Percentiles rank a stretch among this genome's conserved stretches.
Evolutionary conservation across 805 yeast genomes (phyloP).

Genomic region (Metschnikowia shivogae): DNA sequence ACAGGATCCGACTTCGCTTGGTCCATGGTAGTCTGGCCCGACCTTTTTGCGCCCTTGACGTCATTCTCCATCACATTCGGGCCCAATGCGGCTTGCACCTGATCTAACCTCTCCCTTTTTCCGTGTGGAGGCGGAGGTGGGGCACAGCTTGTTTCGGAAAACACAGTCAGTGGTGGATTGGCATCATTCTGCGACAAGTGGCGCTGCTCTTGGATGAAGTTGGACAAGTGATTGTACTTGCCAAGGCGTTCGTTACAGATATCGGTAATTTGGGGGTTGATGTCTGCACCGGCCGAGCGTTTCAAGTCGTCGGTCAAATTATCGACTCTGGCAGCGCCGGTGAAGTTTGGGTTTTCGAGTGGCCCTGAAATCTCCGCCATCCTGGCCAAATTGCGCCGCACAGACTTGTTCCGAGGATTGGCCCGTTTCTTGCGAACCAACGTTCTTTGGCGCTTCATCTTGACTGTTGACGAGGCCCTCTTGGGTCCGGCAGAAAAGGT

Average conservation of each 20-base stretch:
- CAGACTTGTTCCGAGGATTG: background rate
- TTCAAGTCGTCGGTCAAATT: slow-evolving; percentile 13
- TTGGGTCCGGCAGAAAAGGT: slow-evolving; percentile 11
- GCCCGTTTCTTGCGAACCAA: slow-evolving; percentile 2
- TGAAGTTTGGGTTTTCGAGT: slow-evolving; percentile 25
- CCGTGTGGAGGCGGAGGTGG: slow-evolving; percentile 17
- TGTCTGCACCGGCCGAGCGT: slow-evolving; percentile 12
- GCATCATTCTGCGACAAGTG: slow-evolving; percentile 7
- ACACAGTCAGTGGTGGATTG: slow-evolving; percentile 4
- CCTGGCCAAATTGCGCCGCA: slow-evolving; percentile 1
- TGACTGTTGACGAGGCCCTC: slow-evolving; percentile 11
- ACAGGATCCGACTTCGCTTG: slow-evolving; percentile 1
- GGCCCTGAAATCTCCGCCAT: slow-evolving; percentile 26
- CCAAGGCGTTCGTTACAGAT: slow-evolving; percentile 4
- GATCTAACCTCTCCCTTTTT: background rate
- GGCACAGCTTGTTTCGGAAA: slow-evolving; percentile 8
- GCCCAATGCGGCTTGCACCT: background rate
- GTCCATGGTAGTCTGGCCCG: background rate
- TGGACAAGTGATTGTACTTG: slow-evolving; percentile 22
- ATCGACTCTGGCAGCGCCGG: slow-evolving; percentile 25
- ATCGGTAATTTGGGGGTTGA: background rate
- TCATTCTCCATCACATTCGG: background rate
- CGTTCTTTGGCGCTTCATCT: background rate
- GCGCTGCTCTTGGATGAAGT: slow-evolving; percentile 23
- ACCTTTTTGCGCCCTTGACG: no score